Percentiles rank a stretch among this genome's conserved stretches.
phyloP scores from a whole-genome alignment of 768 basidiomycete genomes.

The Hericium coralloides region DNA sequence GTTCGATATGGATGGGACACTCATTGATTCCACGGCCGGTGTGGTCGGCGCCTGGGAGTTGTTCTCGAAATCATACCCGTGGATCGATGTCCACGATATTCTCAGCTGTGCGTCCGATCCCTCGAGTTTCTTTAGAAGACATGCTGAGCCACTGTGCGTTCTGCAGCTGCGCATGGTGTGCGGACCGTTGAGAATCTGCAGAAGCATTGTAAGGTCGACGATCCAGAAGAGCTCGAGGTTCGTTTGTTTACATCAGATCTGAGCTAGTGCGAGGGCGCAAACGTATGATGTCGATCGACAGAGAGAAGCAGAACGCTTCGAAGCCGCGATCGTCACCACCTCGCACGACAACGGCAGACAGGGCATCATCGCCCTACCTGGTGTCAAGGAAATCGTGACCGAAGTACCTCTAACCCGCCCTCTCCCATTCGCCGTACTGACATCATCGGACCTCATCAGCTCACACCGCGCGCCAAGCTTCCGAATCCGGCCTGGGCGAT shows the following conservation, averaged over 20 bases:
- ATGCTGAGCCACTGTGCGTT: no score
- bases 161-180: constrained; percentile 68
- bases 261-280: no score
- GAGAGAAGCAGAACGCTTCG: constrained; percentile 72
- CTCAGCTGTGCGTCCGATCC: constrained; percentile 44
- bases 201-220: constrained; percentile 59
- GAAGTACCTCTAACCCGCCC: constrained; percentile 30
- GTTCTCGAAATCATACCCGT: constrained; percentile 62
- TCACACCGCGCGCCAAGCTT: constrained; percentile 18
- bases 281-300: constrained; percentile 19
- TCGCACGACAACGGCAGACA: constrained; percentile 43
- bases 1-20: constrained; percentile 81
- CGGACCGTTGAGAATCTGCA: constrained; percentile 76
- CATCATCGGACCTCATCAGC: constrained; percentile 17
- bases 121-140: neutral
- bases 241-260: neutral
- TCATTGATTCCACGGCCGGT: constrained; percentile 76
- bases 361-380: constrained; percentile 68
- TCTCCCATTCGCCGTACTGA: neutral
- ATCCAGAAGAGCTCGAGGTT: constrained; percentile 65
- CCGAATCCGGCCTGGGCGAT: constrained; percentile 77
- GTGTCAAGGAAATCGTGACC: constrained; percentile 50
- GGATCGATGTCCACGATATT: constrained; percentile 49
- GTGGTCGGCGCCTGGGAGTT: constrained; percentile 76
- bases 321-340: constrained; percentile 63